A percentile compares a stretch with the other conserved stretches of the same genome.
Conservation (phyloP, 73 alveolate species). For the Symbiodinium pilosum region DNA sequence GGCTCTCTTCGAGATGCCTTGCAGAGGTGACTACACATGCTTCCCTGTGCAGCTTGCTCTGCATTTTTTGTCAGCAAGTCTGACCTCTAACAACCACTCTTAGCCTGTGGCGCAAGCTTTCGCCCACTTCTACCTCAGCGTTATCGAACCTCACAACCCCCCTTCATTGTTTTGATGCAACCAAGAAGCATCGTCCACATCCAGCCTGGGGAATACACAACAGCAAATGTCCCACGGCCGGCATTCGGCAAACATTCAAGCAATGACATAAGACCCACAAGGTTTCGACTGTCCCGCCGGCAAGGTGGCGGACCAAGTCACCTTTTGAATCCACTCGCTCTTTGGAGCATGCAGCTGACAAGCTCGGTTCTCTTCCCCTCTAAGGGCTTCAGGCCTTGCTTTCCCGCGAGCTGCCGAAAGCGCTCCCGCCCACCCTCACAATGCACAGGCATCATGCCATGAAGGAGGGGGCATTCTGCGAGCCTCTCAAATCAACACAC, state of each 20-base stretch:
- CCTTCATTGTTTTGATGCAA: neutral
- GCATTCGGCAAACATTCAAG: neutral
- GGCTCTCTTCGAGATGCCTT: constrained; percentile 19
- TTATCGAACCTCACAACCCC: neutral
- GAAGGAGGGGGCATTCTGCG: too few relatives aligned
- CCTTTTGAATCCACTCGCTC: too few relatives aligned
- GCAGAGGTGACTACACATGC: neutral
- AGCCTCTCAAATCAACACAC: too few relatives aligned
- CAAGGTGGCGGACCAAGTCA: neutral
- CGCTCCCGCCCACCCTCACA: too few relatives aligned
- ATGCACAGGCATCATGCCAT: too few relatives aligned
- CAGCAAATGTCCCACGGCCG: too few relatives aligned
- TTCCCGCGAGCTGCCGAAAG: too few relatives aligned
- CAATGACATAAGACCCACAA: neutral
- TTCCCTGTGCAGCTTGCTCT: neutral
- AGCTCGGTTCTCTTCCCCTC: too few relatives aligned
- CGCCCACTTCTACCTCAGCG: neutral
- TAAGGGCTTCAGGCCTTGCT: too few relatives aligned
- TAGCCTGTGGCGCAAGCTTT: neutral
- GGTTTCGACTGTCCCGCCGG: neutral
- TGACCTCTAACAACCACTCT: neutral
- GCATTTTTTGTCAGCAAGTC: neutral
- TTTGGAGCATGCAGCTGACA: too few relatives aligned
- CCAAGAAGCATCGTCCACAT: neutral
- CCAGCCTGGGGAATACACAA: neutral